phyloP scores from a whole-genome alignment of 176 grass and related monocot genomes.

The Hyparrhenia diplandra region DNA sequence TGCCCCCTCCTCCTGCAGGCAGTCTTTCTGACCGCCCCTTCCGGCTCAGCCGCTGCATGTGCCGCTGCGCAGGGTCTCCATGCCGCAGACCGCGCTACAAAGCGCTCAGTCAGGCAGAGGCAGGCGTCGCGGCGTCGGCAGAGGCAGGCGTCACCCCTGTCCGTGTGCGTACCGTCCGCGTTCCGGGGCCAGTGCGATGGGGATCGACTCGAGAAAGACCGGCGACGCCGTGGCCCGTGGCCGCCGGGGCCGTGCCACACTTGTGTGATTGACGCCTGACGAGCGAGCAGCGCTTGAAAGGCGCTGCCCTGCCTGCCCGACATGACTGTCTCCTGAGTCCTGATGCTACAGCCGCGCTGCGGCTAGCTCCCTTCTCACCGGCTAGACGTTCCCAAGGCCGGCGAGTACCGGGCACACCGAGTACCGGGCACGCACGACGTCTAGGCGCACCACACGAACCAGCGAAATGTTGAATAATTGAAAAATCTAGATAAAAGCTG shows the following conservation, averaged over 20 bases:
- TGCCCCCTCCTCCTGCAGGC: background rate
- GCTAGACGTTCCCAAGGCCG: background rate
- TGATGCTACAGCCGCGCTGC: conserved; percentile 10
- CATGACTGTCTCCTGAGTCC: conserved; percentile 24
- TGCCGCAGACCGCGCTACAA: conserved; percentile 4
- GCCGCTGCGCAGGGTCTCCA: conserved; percentile 11
- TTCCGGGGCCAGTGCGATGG: background rate
- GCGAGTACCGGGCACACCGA: too few relatives aligned
- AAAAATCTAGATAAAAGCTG: too few relatives aligned
- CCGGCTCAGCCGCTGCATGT: conserved; percentile 41
- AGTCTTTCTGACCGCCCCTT: conserved; percentile 46
- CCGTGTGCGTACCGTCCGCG: background rate
- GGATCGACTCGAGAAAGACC: background rate
- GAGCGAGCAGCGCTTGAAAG: conserved; percentile 21
- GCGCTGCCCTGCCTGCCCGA: background rate
- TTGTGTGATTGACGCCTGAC: too few relatives aligned
- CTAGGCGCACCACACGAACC: background rate
- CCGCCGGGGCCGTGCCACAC: too few relatives aligned
- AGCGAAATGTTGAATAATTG: too few relatives aligned
- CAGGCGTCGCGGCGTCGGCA: too few relatives aligned
- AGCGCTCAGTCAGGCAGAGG: background rate
- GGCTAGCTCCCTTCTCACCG: conserved; percentile 15
- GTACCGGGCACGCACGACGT: background rate
- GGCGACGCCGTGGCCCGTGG: background rate
- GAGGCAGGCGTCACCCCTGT: too few relatives aligned